phyloP scores from a whole-genome alignment of 2,329 filamentous ascomycete species.

The Nectriaceae sp. region DNA sequence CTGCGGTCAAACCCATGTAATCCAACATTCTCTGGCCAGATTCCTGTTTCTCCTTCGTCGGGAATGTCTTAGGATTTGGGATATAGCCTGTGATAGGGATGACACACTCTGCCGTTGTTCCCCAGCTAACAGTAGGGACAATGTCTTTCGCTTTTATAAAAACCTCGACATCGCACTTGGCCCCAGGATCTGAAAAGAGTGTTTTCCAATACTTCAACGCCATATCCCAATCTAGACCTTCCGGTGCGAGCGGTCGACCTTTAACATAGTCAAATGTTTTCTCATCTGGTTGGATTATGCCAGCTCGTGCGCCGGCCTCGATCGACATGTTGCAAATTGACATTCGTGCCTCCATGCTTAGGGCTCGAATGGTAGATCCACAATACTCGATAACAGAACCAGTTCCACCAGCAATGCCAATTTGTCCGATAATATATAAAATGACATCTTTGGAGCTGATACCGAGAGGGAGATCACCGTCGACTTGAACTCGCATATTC shows the following conservation, averaged over 20 bases:
- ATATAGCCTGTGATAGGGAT: conserved; percentile 92
- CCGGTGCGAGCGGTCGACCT: conserved; percentile 83
- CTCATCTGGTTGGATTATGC: conserved; percentile 95
- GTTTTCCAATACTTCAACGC: conserved; percentile 86
- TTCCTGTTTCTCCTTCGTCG: conserved; percentile 76
- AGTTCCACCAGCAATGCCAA: conserved; percentile 93
- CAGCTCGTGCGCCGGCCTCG: conserved; percentile 90
- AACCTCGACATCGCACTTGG: conserved; percentile 87
- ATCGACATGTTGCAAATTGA: conserved; percentile 99
- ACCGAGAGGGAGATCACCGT: conserved; percentile 84
- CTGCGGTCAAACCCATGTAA: conserved; percentile 91
- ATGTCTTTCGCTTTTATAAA: conserved; percentile 93
- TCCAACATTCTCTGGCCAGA: conserved; percentile 81
- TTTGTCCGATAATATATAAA: conserved; percentile 87
- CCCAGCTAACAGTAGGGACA: conserved; percentile 91
- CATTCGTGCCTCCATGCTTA: conserved; percentile 98
- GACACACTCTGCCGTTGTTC: conserved; percentile 94
- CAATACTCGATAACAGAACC: conserved; percentile 97
- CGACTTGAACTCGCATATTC: conserved; percentile 97
- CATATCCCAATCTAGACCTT: conserved; percentile 84
- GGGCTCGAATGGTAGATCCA: conserved; percentile 82
- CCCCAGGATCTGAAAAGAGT: conserved; percentile 81
- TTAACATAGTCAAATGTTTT: conserved; percentile 95
- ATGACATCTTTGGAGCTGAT: conserved; percentile 97
- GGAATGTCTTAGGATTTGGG: conserved; percentile 85